Conservation (phyloP, 2,329 filamentous ascomycete species). For the Neopestalotiopsis sp. region DNA sequence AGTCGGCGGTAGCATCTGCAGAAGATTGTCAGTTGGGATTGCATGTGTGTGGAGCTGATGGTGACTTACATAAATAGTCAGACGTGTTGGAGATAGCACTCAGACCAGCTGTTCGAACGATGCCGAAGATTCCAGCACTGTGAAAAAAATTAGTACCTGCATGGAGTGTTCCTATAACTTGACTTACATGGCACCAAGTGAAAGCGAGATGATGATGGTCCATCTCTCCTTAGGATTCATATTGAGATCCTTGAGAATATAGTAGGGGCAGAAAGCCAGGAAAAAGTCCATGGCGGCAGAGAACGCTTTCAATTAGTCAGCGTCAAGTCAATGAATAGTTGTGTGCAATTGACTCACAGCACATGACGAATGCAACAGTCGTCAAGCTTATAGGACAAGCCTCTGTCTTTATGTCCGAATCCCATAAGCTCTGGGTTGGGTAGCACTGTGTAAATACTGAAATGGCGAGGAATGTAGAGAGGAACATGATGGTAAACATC, state of each 20-base stretch:
- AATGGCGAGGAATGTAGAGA: conserved; percentile 21
- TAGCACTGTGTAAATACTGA: conserved; percentile 25
- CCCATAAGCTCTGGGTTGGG: conserved; percentile 24
- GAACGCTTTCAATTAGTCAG: conserved; percentile 23
- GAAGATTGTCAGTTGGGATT: not conserved
- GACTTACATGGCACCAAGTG: conserved; percentile 25
- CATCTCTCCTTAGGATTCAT: conserved; percentile 26
- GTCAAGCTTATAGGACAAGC: conserved; percentile 23
- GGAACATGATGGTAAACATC: conserved; percentile 26
- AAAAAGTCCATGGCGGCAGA: conserved; percentile 29
- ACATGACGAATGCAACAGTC: conserved; percentile 25
- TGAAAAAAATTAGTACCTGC: not conserved
- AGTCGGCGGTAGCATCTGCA: conserved; percentile 25
- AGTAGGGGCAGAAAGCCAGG: conserved; percentile 25
- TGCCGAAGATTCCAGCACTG: conserved; percentile 25
- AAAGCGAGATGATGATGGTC: conserved; percentile 26
- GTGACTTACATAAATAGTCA: conserved; percentile 23
- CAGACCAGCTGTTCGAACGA: conserved; percentile 24
- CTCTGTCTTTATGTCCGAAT: conserved; percentile 18
- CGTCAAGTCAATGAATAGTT: not conserved
- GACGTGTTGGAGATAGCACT: conserved; percentile 19
- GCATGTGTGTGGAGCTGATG: not conserved
- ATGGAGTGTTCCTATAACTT: not conserved
- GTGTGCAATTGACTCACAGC: conserved; percentile 22
- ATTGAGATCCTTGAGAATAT: conserved; percentile 26